A percentile compares a stretch with the other conserved stretches of the same genome.
phyloP scores from a whole-genome alignment of 306 rosid species.

The Leucaena leucocephala region DNA sequence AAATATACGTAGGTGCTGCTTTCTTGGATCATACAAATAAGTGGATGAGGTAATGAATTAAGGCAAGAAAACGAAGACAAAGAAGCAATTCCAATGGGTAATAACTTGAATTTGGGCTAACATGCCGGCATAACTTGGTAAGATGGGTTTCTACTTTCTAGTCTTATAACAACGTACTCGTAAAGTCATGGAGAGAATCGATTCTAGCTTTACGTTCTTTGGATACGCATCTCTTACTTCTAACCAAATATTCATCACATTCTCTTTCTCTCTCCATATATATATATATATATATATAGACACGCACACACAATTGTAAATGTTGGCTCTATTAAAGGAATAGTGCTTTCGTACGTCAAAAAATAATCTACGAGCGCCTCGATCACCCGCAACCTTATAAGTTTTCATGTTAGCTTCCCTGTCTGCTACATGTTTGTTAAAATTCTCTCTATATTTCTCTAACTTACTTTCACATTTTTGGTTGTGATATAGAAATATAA shows the following conservation, averaged over 20 bases:
- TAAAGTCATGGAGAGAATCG: slow-evolving; percentile 42
- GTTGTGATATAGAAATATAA: not conserved
- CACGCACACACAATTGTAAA: not conserved
- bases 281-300: not conserved
- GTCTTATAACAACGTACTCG: not conserved
- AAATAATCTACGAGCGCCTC: not conserved
- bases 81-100: not conserved
- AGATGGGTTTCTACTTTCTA: too few relatives aligned
- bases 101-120: not conserved
- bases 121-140: not conserved
- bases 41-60: not conserved
- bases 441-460: not conserved
- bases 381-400: not conserved
- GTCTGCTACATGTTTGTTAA: not conserved
- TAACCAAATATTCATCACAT: not conserved
- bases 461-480: not conserved
- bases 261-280: slow-evolving; percentile 9
- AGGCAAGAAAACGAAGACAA: not conserved
- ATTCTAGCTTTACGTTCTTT: slow-evolving; percentile 45
- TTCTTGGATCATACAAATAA: not conserved
- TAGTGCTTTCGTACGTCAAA: not conserved
- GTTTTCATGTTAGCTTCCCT: not conserved
- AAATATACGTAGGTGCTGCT: too few relatives aligned
- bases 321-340: not conserved
- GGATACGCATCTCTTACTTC: slow-evolving; percentile 50